These are phyloP conservation scores for Artomyces pyxidatus DNA, from an alignment of 768 basidiomycete genomes.

Conservation along the genomic window DNA sequence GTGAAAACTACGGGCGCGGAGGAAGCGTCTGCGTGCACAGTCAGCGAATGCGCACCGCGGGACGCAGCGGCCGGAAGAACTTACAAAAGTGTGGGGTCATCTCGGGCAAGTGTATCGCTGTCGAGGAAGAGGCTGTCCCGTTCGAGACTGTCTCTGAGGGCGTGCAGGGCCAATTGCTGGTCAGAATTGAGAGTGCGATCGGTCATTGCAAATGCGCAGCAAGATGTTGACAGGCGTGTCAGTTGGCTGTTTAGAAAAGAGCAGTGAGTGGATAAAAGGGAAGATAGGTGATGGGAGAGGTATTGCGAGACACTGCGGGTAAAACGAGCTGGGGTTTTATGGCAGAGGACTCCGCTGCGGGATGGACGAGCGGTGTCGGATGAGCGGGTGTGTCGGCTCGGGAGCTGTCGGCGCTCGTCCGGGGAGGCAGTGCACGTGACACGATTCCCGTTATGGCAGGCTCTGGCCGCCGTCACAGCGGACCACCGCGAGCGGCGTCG, in stretches of 20 bases:
- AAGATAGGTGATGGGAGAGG: not conserved
- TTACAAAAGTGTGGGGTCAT: not conserved
- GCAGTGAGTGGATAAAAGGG: not conserved
- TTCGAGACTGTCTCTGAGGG: not conserved
- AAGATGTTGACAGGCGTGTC: no score
- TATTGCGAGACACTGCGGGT: not conserved
- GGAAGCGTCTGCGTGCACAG: conserved; percentile 49
- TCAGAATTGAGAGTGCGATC: not conserved
- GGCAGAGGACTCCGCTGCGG: no score
- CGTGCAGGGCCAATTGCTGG: not conserved
- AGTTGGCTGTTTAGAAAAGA: no score
- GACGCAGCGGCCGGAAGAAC: not conserved
- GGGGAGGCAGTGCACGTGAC: no score
- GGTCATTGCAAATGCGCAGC: not conserved
- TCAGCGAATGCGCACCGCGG: not conserved
- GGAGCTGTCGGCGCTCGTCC: no score
- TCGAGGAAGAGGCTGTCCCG: not conserved
- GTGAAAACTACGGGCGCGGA: conserved; percentile 65
- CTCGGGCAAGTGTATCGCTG: not conserved
- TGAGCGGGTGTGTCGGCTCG: no score
- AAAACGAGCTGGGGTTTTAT: no score
- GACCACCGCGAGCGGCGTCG: no score
- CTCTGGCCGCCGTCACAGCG: no score
- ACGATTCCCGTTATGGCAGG: no score
- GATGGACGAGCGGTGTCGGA: no score